phyloP scores from a whole-genome alignment of 352 stramenopile genomes.

The Pythium apleroticum region DNA sequence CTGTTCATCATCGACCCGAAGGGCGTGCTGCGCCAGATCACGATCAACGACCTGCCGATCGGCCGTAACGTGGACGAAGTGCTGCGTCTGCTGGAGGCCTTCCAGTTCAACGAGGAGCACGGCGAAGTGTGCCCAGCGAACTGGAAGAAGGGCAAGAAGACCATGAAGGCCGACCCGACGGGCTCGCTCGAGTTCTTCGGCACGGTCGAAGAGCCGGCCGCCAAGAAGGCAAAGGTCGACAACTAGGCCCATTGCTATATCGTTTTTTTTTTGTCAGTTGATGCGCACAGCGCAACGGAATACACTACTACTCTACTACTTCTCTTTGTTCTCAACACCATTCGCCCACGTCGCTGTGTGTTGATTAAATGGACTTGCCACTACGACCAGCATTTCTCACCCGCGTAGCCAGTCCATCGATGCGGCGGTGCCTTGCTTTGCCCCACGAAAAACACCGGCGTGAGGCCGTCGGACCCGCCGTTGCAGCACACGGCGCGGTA shows the following conservation, averaged over 20 bases:
- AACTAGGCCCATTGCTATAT: too few species aligned
- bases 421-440: neutral
- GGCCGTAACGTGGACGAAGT: conserved; percentile 91
- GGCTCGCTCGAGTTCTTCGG: conserved; percentile 40
- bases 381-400: neutral
- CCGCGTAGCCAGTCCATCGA: neutral
- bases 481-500: neutral
- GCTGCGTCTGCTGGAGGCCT: conserved; percentile 88
- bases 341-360: too few species aligned
- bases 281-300: too few species aligned
- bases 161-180: conserved; percentile 62
- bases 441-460: neutral
- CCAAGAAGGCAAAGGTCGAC: too few species aligned
- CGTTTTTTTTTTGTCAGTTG: too few species aligned
- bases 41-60: conserved; percentile 91
- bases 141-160: conserved; percentile 79
- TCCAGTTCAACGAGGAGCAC: conserved; percentile 92
- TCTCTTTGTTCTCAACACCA: too few species aligned
- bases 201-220: too few species aligned
- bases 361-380: too few species aligned
- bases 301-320: too few species aligned
- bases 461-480: neutral
- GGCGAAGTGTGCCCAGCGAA: conserved; percentile 92
- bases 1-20: conserved; percentile 94
- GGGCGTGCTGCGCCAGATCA: conserved; percentile 83